Conservation (phyloP, 148 eudicot genomes). For the Limonium bicolor region DNA sequence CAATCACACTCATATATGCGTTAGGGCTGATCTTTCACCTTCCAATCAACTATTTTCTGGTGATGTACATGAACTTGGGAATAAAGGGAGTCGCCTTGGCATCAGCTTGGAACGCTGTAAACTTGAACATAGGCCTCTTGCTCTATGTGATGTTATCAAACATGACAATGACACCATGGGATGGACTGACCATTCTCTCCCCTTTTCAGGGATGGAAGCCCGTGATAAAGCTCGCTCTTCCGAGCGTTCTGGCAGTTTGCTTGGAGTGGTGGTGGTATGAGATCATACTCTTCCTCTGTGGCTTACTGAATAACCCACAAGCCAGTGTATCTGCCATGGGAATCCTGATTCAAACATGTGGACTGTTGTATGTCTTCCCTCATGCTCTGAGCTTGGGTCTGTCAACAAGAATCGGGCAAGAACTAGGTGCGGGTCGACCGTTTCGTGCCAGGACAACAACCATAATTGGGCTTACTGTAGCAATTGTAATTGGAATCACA, state of each 20-base stretch:
- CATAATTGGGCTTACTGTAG: conserved; percentile 27
- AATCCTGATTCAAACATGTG: conserved; percentile 71
- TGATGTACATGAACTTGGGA: conserved; percentile 32
- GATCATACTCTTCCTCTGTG: conserved; percentile 69
- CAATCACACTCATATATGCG: conserved; percentile 36
- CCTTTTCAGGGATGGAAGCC: conserved; percentile 61
- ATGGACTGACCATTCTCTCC: conserved; percentile 23
- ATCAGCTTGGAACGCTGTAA: conserved; percentile 38
- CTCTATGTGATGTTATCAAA: conserved; percentile 29
- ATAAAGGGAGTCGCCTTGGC: conserved; percentile 71
- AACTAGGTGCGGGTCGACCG: conserved; percentile 59
- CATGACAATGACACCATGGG: conserved; percentile 46
- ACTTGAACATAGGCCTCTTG: conserved; percentile 47
- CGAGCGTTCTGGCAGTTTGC: conserved; percentile 54
- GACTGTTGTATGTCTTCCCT: conserved; percentile 52
- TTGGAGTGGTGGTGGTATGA: conserved; percentile 99
- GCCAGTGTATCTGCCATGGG: conserved; percentile 75
- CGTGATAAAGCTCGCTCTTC: conserved; percentile 46
- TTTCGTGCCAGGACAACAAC: conserved; percentile 40
- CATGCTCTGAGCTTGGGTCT: conserved; percentile 46
- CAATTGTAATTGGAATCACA: conserved; percentile 23
- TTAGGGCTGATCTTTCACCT: conserved; percentile 39
- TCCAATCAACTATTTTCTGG: conserved; percentile 49
- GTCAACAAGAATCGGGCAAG: conserved; percentile 68
- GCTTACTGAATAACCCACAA: conserved; percentile 45